These are phyloP conservation scores for Sporisorium graminicola DNA, from an alignment of 1,284 basidiomycete species.

Conservation along the genomic window DNA sequence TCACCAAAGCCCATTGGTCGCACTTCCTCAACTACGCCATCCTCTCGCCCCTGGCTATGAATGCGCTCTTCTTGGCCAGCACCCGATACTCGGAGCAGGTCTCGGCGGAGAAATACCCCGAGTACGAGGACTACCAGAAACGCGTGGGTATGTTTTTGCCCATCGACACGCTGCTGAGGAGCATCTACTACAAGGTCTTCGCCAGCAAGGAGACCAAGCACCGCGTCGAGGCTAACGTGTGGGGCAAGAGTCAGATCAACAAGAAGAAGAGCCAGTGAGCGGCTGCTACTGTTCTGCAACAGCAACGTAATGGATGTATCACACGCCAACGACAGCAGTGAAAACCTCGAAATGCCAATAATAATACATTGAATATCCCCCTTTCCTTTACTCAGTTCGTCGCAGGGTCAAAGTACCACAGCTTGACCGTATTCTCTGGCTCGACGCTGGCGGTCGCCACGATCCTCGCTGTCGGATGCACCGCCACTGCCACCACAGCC, in stretches of 20 bases:
- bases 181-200: slow-evolving; percentile 63
- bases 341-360: not conserved
- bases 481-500: slow-evolving; percentile 33
- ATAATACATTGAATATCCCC: not conserved
- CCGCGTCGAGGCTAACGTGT: slow-evolving; percentile 55
- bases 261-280: slow-evolving; percentile 42
- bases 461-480: slow-evolving; percentile 54
- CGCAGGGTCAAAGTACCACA: slow-evolving; percentile 32
- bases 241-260: slow-evolving; percentile 46
- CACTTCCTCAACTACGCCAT: slow-evolving; percentile 65
- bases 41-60: slow-evolving; percentile 60
- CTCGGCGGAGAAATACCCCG: slow-evolving; percentile 81
- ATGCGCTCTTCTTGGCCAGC: slow-evolving; percentile 68
- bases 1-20: slow-evolving; percentile 58
- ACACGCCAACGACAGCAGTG: too few relatives aligned
- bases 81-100: slow-evolving; percentile 85
- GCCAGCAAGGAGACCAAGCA: slow-evolving; percentile 37
- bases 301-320: not conserved
- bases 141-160: slow-evolving; percentile 87
- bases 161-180: slow-evolving; percentile 72
- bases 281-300: too few relatives aligned
- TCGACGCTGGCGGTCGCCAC: slow-evolving; percentile 60
- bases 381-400: not conserved
- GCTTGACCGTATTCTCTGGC: slow-evolving; percentile 51
- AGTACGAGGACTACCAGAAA: slow-evolving; percentile 79